Evolutionary conservation across 306 rosid genomes (phyloP).

Genomic region (Cucurbita pepo): DNA sequence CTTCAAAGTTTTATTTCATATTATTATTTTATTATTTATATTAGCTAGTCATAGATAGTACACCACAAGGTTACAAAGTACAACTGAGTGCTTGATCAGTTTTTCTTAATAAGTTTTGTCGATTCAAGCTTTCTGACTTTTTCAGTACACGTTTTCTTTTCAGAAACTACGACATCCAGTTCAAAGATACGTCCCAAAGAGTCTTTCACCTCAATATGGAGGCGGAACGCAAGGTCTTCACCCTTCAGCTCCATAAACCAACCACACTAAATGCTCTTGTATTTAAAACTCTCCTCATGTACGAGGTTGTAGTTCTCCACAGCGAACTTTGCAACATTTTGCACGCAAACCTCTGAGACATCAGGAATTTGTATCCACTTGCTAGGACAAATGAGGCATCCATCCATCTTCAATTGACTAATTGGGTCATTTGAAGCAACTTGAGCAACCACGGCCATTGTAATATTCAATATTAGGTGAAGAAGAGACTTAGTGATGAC

Average conservation of each 20-base stretch:
- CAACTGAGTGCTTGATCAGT: too few relatives aligned
- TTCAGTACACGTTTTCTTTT: not conserved
- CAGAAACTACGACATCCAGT: not conserved
- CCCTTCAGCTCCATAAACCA: not conserved
- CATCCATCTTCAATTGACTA: too few relatives aligned
- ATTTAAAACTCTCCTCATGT: not conserved
- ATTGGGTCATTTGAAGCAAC: too few relatives aligned
- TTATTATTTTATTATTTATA: too few relatives aligned
- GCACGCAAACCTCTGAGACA: not conserved
- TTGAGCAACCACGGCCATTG: not conserved
- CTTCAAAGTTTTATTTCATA: not conserved
- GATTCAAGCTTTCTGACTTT: not conserved
- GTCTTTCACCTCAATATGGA: not conserved
- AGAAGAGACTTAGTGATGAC: not conserved
- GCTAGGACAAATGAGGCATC: too few relatives aligned
- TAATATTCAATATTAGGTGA: not conserved
- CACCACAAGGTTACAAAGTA: too few relatives aligned
- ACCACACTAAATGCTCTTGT: not conserved
- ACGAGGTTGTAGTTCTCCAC: not conserved
- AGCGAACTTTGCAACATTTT: not conserved
- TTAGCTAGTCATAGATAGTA: too few relatives aligned
- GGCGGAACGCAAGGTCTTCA: not conserved
- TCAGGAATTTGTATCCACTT: not conserved
- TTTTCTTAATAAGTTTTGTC: not conserved
- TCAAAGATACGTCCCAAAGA: not conserved